These are phyloP conservation scores for Uncinocarpus reesii DNA, from an alignment of 2,329 filamentous ascomycete genomes.

Conservation along the genomic window DNA sequence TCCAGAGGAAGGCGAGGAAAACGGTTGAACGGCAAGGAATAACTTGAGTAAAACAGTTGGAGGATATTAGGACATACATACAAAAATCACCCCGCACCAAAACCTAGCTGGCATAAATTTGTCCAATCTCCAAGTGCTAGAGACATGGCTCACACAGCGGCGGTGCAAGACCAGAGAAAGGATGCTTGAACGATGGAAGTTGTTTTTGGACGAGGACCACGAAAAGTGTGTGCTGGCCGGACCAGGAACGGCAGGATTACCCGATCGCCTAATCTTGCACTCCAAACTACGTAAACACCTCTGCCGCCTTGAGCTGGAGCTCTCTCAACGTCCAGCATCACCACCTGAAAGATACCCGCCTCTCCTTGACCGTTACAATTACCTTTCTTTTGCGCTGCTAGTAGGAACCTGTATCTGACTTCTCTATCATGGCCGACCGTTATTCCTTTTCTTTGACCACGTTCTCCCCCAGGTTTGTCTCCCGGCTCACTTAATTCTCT, in stretches of 20 bases:
- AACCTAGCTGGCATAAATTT: slow-evolving; percentile 1
- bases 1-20: not conserved
- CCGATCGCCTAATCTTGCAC: slow-evolving; percentile 21
- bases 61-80: no score
- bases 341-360: not conserved
- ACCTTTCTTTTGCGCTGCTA: not conserved
- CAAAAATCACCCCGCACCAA: slow-evolving; percentile 12
- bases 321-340: slow-evolving; percentile 7
- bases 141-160: slow-evolving; percentile 14
- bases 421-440: slow-evolving; percentile 74
- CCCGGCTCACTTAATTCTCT: slow-evolving; percentile 13
- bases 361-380: not conserved
- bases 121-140: not conserved
- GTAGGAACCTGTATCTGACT: not conserved
- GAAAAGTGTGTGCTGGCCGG: slow-evolving; percentile 10
- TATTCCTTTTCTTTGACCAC: slow-evolving; percentile 99
- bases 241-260: slow-evolving; percentile 12
- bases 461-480: slow-evolving; percentile 89
- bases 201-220: slow-evolving; percentile 12
- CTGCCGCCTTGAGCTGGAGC: slow-evolving; percentile 22
- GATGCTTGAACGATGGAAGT: no score
- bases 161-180: not conserved
- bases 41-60: not conserved
- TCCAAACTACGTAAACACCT: slow-evolving; percentile 27
- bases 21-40: not conserved